A percentile compares a stretch with the other conserved stretches of the same genome.
phyloP scores from a whole-genome alignment of 2,329 filamentous ascomycete genomes.

The Trichoderma semiorbis region DNA sequence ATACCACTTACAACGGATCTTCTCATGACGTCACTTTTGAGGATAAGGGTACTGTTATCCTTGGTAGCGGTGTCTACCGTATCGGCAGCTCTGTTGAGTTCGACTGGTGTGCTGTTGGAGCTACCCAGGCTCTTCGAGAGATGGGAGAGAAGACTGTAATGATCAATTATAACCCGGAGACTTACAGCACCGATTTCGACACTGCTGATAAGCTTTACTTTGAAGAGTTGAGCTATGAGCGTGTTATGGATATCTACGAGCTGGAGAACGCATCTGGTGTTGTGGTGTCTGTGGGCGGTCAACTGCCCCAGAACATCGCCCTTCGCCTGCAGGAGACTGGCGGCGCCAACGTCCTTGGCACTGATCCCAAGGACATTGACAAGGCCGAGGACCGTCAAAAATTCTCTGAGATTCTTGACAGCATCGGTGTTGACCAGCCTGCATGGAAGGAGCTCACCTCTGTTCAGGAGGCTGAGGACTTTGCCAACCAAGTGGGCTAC shows the following conservation, averaged over 20 bases:
- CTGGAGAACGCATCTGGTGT: conserved; percentile 81
- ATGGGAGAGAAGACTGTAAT: conserved; percentile 97
- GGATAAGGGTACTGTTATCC: conserved; percentile 82
- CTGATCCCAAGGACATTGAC: conserved; percentile 91
- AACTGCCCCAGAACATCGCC: conserved; percentile 96
- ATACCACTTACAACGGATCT: conserved; percentile 96
- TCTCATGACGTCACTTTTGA: conserved; percentile 92
- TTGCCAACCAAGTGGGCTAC: conserved; percentile 82
- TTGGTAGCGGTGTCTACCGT: conserved; percentile 94
- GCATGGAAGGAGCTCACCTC: conserved; percentile 97
- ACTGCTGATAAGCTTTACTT: conserved; percentile 91
- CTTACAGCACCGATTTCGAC: conserved; percentile 80
- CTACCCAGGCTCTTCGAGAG: conserved; percentile 74
- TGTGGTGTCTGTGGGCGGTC: conserved; percentile 92
- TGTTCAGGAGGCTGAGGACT: conserved; percentile 79
- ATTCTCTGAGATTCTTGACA: conserved; percentile 95
- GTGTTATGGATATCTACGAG: conserved; percentile 98
- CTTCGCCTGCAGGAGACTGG: conserved; percentile 89
- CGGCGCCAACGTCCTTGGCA: conserved; percentile 86
- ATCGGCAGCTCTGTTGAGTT: conserved; percentile 98
- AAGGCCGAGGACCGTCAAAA: conserved; percentile 98
- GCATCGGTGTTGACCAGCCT: conserved; percentile 93
- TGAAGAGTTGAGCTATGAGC: conserved; percentile 93
- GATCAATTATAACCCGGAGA: conserved; percentile 89
- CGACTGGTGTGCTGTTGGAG: conserved; percentile 95